Percentiles rank a stretch among this genome's conserved stretches.
Conservation (phyloP, 805 yeast genomes). For the Starmerella khaoyaiensis region DNA sequence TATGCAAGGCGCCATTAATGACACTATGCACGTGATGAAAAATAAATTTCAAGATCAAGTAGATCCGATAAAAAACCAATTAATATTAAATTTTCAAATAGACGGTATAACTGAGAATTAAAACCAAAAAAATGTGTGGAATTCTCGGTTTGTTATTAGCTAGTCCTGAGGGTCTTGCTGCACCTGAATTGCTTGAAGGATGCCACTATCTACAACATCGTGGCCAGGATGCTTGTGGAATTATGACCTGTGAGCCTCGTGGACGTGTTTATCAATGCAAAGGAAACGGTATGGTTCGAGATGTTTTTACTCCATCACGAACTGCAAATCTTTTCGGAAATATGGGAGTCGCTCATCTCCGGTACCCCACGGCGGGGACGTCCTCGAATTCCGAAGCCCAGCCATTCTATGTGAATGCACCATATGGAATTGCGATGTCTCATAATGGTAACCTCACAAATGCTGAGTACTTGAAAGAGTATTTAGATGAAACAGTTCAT, state of each 20-base stretch:
- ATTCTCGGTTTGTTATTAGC: slow-evolving; percentile 78
- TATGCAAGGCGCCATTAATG: too few relatives aligned
- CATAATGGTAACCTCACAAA: slow-evolving; percentile 95
- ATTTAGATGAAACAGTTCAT: slow-evolving; percentile 86
- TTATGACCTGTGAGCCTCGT: slow-evolving; percentile 84
- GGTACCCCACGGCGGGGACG: slow-evolving; percentile 97
- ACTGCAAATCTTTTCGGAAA: slow-evolving; percentile 72
- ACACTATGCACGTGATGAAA: too few relatives aligned
- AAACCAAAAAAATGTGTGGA: slow-evolving; percentile 99
- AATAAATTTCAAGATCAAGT: too few relatives aligned
- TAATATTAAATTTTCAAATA: too few relatives aligned
- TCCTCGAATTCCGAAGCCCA: slow-evolving; percentile 95
- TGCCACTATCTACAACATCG: slow-evolving; percentile 88
- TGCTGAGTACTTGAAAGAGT: slow-evolving; percentile 58
- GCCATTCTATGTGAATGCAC: slow-evolving; percentile 95
- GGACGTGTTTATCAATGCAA: slow-evolving; percentile 95
- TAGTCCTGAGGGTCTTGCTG: slow-evolving; percentile 57
- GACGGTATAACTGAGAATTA: too few relatives aligned
- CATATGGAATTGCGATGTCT: slow-evolving; percentile 79
- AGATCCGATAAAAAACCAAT: too few relatives aligned
- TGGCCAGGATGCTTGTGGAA: slow-evolving; percentile 99
- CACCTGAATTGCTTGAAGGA: slow-evolving; percentile 85
- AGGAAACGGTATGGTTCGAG: slow-evolving; percentile 98
- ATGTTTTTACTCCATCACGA: slow-evolving; percentile 79
- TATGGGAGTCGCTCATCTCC: slow-evolving; percentile 87